Evolutionary conservation across 257 asterid genomes (phyloP).

Genomic region (Solanum lignicaule): DNA sequence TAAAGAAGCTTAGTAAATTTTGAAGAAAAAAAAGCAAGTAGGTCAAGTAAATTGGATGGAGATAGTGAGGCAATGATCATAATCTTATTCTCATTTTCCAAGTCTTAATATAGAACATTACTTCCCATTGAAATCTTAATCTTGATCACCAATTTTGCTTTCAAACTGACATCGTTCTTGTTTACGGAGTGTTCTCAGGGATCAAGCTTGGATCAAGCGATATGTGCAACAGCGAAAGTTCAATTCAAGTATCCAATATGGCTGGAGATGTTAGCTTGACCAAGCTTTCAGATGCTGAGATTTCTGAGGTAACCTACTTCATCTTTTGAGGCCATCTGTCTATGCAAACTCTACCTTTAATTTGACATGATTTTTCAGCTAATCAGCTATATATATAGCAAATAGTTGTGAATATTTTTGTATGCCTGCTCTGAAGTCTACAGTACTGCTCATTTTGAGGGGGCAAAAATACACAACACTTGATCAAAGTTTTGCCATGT

Average conservation of each 20-base stretch:
- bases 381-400: background rate
- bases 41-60: background rate
- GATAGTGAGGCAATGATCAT: background rate
- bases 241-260: constrained; percentile 23
- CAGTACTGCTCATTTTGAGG: background rate
- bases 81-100: background rate
- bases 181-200: constrained; percentile 24
- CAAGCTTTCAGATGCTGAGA: constrained; percentile 33
- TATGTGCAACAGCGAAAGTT: constrained; percentile 17
- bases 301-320: constrained; percentile 26
- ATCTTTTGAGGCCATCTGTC: background rate
- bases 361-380: background rate
- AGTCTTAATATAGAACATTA: background rate
- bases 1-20: background rate
- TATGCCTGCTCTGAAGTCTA: background rate
- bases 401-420: background rate
- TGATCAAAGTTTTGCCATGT: background rate
- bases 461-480: background rate
- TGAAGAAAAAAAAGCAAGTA: background rate
- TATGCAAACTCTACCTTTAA: background rate
- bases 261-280: constrained; percentile 20
- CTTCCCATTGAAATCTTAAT: background rate
- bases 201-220: constrained; percentile 14
- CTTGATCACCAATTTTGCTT: background rate
- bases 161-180: background rate